Evolutionary conservation across 2,329 filamentous ascomycete genomes (phyloP).

Genomic region (Dothistroma pini): DNA sequence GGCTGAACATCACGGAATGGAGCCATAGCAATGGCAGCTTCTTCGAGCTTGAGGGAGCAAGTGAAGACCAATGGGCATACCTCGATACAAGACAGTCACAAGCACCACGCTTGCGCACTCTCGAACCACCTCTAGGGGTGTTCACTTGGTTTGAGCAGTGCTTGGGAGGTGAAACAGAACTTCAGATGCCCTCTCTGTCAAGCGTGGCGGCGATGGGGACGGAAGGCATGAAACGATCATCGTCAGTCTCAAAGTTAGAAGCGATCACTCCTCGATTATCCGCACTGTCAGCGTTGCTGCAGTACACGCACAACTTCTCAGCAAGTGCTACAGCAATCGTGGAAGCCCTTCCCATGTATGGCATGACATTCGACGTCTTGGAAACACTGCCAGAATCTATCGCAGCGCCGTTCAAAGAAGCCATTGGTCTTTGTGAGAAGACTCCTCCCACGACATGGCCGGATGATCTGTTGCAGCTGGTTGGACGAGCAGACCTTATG

Average conservation of each 20-base stretch:
- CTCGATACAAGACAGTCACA: slow-evolving; percentile 24
- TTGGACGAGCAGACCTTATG: slow-evolving; percentile 78
- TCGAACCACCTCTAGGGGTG: slow-evolving; percentile 29
- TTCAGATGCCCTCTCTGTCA: slow-evolving; percentile 26
- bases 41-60: slow-evolving; percentile 59
- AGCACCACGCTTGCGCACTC: slow-evolving; percentile 13
- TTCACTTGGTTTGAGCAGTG: slow-evolving; percentile 33
- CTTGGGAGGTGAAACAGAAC: slow-evolving; percentile 15
- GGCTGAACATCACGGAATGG: slow-evolving; percentile 73
- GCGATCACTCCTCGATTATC: slow-evolving; percentile 25
- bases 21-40: slow-evolving; percentile 49
- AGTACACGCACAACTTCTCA: slow-evolving; percentile 23
- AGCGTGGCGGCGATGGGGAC: slow-evolving; percentile 24
- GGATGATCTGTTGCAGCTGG: slow-evolving; percentile 64
- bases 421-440: slow-evolving; percentile 79
- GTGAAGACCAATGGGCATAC: slow-evolving; percentile 46
- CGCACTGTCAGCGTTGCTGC: slow-evolving; percentile 26
- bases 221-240: background rate
- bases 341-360: slow-evolving; percentile 66
- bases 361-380: slow-evolving; percentile 63
- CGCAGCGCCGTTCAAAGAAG: slow-evolving; percentile 75
- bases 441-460: slow-evolving; percentile 76
- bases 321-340: slow-evolving; percentile 24
- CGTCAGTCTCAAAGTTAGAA: slow-evolving; percentile 11
- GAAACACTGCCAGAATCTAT: slow-evolving; percentile 83